A percentile compares a stretch with the other conserved stretches of the same genome.
phyloP scores from a whole-genome alignment of 1,284 basidiomycete species.

The Heterobasidion irregulare region DNA sequence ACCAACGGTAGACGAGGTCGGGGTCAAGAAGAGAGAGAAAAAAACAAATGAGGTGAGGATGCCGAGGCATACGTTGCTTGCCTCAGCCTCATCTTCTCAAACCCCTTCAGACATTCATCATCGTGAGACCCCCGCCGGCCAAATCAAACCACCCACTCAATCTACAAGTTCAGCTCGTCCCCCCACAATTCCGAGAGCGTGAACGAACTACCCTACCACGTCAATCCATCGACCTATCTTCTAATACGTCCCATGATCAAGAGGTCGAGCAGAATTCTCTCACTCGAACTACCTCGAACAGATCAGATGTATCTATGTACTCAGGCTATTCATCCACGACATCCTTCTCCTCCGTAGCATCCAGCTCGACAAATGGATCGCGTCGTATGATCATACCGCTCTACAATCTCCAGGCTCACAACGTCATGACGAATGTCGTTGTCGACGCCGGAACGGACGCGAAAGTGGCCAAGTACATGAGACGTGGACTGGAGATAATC shows the following conservation, averaged over 20 bases:
- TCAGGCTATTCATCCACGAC: constrained; percentile 30
- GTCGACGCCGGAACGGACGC: constrained; percentile 93
- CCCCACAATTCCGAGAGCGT: constrained; percentile 46
- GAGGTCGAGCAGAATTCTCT: constrained; percentile 21
- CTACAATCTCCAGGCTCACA: constrained; percentile 91
- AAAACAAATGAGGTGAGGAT: constrained; percentile 47
- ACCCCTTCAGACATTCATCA: constrained; percentile 64
- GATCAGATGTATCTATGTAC: constrained; percentile 42
- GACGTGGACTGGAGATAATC: constrained; percentile 76
- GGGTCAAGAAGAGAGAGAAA: constrained; percentile 30
- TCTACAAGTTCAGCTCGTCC: constrained; percentile 89
- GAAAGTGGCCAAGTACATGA: constrained; percentile 86
- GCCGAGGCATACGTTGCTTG: neutral
- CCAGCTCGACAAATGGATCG: constrained; percentile 34
- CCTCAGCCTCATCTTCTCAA: constrained; percentile 2
- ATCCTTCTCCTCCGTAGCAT: constrained; percentile 42
- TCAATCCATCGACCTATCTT: constrained; percentile 28
- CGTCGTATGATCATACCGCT: constrained; percentile 83
- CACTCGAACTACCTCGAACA: constrained; percentile 30
- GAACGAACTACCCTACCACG: constrained; percentile 22
- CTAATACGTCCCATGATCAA: constrained; percentile 25
- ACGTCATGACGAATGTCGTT: constrained; percentile 86
- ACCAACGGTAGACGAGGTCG: constrained; percentile 17
- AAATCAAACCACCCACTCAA: constrained; percentile 85
- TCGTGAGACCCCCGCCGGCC: constrained; percentile 79